A percentile compares a stretch with the other conserved stretches of the same genome.
phyloP scores from a whole-genome alignment of 2,329 filamentous ascomycete species.

The Tolypocladium tundrense region DNA sequence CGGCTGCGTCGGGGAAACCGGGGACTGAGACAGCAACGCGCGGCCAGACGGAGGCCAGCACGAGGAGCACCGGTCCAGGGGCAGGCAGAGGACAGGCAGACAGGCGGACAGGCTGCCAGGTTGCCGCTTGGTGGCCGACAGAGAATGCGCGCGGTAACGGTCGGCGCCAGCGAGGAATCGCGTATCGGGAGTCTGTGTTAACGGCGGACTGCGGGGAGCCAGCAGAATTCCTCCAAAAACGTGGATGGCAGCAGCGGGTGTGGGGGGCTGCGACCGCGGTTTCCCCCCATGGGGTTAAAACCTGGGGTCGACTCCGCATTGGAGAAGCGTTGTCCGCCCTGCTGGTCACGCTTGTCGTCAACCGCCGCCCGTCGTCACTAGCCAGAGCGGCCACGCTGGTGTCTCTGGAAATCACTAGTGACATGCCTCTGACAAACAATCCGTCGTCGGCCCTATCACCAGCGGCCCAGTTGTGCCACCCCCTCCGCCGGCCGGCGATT shows the following conservation, averaged over 20 bases:
- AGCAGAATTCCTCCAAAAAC: background rate
- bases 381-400: background rate
- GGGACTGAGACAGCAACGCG: background rate
- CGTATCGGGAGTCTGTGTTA: background rate
- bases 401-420: no score
- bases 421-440: no score
- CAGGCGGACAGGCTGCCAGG: background rate
- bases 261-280: slow-evolving; percentile 2
- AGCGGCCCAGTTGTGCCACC: no score
- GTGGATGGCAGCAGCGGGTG: background rate
- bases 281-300: slow-evolving; percentile 6
- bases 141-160: background rate
- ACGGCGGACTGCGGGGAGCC: background rate
- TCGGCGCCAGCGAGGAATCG: background rate
- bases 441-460: no score
- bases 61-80: background rate
- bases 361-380: background rate
- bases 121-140: background rate
- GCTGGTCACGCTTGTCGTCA: background rate
- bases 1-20: background rate
- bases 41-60: background rate
- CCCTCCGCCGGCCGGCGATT: no score
- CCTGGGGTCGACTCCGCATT: slow-evolving; percentile 27
- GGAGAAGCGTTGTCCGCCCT: slow-evolving; percentile 15
- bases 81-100: background rate